phyloP scores from a whole-genome alignment of 2,329 filamentous ascomycete genomes.

The Diatrype stigma region DNA sequence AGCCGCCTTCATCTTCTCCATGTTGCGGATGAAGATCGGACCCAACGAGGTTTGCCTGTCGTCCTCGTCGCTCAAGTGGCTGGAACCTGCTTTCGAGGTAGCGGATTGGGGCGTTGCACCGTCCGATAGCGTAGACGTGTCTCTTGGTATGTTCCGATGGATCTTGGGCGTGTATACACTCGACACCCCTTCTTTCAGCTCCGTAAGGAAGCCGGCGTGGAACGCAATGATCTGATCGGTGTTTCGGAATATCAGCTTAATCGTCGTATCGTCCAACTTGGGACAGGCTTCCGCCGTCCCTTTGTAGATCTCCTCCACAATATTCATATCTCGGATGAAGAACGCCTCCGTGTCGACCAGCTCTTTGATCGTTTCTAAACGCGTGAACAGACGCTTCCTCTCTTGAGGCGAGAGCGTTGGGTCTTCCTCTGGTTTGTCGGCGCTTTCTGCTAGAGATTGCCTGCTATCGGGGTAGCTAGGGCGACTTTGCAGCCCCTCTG shows the following conservation, averaged over 20 bases:
- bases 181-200: conserved; percentile 76
- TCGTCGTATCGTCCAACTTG: conserved; percentile 75
- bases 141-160: conserved; percentile 37
- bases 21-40: conserved; percentile 50
- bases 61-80: conserved; percentile 45
- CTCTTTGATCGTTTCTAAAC: conserved; percentile 84
- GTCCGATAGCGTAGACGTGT: conserved; percentile 38
- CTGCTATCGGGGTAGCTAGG: conserved; percentile 34
- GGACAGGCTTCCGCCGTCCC: conserved; percentile 81
- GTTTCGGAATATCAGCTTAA: conserved; percentile 89
- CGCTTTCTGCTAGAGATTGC: conserved; percentile 32
- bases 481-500: conserved; percentile 34
- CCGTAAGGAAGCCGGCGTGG: conserved; percentile 72
- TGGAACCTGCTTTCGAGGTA: conserved; percentile 29
- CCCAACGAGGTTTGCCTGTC: conserved; percentile 52
- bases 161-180: conserved; percentile 69
- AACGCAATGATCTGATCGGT: conserved; percentile 87
- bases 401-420: conserved; percentile 47
- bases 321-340: conserved; percentile 93
- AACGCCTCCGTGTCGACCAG: conserved; percentile 87
- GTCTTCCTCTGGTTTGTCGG: conserved; percentile 22
- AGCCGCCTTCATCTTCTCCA: conserved; percentile 56
- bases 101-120: conserved; percentile 23
- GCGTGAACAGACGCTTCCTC: conserved; percentile 70
- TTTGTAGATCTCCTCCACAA: conserved; percentile 96